Evolutionary conservation across 1,284 basidiomycete genomes (phyloP).

Genomic region (Porodaedalea pini): DNA sequence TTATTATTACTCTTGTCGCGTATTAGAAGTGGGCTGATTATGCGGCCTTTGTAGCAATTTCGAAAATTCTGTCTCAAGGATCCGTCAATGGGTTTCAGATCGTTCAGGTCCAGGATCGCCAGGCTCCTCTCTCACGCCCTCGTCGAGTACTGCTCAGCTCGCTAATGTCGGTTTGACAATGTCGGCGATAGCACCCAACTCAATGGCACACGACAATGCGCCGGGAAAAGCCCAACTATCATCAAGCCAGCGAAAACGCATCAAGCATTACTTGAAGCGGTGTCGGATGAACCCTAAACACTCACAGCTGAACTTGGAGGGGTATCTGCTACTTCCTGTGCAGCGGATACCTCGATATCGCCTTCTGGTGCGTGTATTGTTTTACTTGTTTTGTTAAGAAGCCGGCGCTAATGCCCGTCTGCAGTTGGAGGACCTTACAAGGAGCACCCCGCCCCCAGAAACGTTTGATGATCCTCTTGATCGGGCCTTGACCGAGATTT

Average conservation of each 20-base stretch:
- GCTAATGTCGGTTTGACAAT: slow-evolving; percentile 59
- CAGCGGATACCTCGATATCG: slow-evolving; percentile 96
- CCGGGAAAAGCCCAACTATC: slow-evolving; percentile 39
- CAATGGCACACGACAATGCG: slow-evolving; percentile 32
- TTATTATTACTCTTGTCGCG: slow-evolving; percentile 3
- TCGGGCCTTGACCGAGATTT: slow-evolving; percentile 80
- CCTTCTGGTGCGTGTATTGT: slow-evolving; percentile 61
- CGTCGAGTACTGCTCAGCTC: slow-evolving; percentile 58
- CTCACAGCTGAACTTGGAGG: slow-evolving; percentile 95
- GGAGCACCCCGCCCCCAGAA: slow-evolving; percentile 77
- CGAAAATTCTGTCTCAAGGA: slow-evolving; percentile 83
- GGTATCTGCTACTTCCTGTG: slow-evolving; percentile 90
- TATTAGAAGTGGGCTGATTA: slow-evolving; percentile 18
- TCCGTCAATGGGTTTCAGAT: slow-evolving; percentile 78
- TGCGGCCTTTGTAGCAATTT: slow-evolving; percentile 65
- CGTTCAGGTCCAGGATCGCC: slow-evolving; percentile 38
- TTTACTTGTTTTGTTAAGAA: slow-evolving; percentile 6
- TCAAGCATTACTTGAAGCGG: slow-evolving; percentile 83
- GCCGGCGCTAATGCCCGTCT: slow-evolving; percentile 21
- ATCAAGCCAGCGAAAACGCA: slow-evolving; percentile 79
- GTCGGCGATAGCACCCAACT: slow-evolving; percentile 48
- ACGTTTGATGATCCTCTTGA: slow-evolving; percentile 81
- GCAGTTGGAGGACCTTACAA: slow-evolving; percentile 79
- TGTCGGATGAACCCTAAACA: slow-evolving; percentile 84
- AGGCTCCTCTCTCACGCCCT: slow-evolving; percentile 52